Conservation (phyloP, 202 grass and related monocot genomes). For the Dendrocalamus latiflorus region DNA sequence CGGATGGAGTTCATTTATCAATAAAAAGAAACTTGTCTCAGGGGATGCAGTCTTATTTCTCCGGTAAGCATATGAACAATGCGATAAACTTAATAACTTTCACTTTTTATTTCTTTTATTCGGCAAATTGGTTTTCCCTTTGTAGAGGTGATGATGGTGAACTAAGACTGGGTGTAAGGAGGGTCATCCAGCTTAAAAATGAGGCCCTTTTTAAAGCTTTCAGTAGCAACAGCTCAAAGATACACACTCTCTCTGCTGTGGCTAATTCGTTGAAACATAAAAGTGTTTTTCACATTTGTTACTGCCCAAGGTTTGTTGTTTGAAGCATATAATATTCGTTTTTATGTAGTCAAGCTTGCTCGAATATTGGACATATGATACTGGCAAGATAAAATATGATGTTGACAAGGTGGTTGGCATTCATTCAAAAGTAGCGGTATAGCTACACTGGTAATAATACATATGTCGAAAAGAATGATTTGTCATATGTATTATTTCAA, state of each 20-base stretch:
- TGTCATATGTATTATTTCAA: too few relatives aligned
- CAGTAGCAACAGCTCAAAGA: conserved; percentile 35
- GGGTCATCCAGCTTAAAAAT: conserved; percentile 77
- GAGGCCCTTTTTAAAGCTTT: conserved; percentile 45
- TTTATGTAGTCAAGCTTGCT: not conserved
- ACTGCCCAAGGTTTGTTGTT: conserved; percentile 75
- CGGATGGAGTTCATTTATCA: conserved; percentile 97
- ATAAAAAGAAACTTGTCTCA: conserved; percentile 90
- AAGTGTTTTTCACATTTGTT: conserved; percentile 73
- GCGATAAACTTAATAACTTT: not conserved
- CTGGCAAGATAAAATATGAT: not conserved
- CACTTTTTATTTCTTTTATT: not conserved
- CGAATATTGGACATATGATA: not conserved
- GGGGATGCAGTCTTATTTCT: conserved; percentile 92
- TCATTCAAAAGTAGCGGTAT: not conserved
- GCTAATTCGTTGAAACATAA: conserved; percentile 53
- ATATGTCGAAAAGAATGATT: not conserved
- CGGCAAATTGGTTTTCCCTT: not conserved
- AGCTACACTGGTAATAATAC: not conserved
- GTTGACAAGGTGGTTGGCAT: not conserved
- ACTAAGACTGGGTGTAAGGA: conserved; percentile 81
- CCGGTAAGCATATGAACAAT: conserved; percentile 42
- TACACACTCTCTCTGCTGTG: conserved; percentile 30
- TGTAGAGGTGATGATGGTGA: conserved; percentile 85
- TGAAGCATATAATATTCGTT: conserved; percentile 8